Percentiles rank a stretch among this genome's conserved stretches.
These are phyloP conservation scores for Penicillium antarcticum DNA, from an alignment of 495 filamentous ascomycete genomes.

Conservation along the genomic window DNA sequence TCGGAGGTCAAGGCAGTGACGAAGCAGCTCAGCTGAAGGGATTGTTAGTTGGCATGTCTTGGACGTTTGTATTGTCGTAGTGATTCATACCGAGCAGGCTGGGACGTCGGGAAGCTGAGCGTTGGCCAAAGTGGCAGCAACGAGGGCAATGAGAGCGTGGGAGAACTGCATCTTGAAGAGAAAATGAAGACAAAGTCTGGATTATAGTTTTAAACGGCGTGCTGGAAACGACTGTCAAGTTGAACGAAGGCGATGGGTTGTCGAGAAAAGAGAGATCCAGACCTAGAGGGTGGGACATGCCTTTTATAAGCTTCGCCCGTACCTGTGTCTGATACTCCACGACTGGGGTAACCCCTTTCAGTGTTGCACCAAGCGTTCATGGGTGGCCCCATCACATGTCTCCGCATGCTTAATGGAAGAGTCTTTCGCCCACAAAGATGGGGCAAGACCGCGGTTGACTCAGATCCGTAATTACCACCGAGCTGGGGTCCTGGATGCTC, in stretches of 20 bases:
- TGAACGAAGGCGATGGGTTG: constrained; percentile 22
- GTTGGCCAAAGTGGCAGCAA: constrained; percentile 34
- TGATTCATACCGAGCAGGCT: constrained; percentile 38
- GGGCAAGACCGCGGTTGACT: constrained; percentile 18
- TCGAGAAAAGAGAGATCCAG: constrained; percentile 1
- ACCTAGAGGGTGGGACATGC: constrained; percentile 5
- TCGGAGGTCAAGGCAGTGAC: constrained; percentile 34
- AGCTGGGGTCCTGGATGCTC: constrained; percentile 7
- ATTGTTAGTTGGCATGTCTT: neutral
- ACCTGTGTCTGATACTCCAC: neutral
- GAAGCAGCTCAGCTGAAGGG: constrained; percentile 41
- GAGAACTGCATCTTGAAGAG: constrained; percentile 41
- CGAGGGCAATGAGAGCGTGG: constrained; percentile 28
- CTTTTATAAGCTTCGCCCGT: constrained; percentile 22
- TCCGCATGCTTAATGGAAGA: constrained; percentile 4
- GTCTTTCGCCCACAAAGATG: constrained; percentile 1
- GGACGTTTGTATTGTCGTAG: neutral
- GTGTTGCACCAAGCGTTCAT: constrained; percentile 10
- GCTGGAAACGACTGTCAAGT: constrained; percentile 26
- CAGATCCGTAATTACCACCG: constrained; percentile 8
- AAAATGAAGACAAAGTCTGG: neutral
- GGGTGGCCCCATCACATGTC: constrained; percentile 19
- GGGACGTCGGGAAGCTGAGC: constrained; percentile 43
- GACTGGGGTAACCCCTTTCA: neutral
- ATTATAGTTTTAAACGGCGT: neutral